These are phyloP conservation scores for Venustampulla echinocandica DNA, from an alignment of 495 filamentous ascomycete species.

Conservation along the genomic window DNA sequence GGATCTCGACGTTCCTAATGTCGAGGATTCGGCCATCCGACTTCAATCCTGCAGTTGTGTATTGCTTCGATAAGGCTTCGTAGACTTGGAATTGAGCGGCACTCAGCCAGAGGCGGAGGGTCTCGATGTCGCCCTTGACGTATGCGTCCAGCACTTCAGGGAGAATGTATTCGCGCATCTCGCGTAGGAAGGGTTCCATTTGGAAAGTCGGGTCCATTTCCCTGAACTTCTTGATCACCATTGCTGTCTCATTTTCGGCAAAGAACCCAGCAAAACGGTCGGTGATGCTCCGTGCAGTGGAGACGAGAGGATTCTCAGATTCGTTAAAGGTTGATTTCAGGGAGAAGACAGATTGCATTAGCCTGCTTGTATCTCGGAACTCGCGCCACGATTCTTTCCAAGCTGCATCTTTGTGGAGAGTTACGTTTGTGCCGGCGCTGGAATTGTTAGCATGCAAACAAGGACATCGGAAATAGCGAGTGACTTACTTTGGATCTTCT, in stretches of 20 bases:
- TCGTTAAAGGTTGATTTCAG: slow-evolving; percentile 82
- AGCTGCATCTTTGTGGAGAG: slow-evolving; percentile 88
- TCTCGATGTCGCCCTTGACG: slow-evolving; percentile 89
- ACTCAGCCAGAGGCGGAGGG: slow-evolving; percentile 86
- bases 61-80: slow-evolving; percentile 86
- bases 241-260: slow-evolving; percentile 94
- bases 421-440: slow-evolving; percentile 89
- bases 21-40: slow-evolving; percentile 92
- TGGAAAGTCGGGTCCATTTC: slow-evolving; percentile 94
- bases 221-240: slow-evolving; percentile 95
- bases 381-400: slow-evolving; percentile 95
- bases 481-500: slow-evolving; percentile 78
- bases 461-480: background rate
- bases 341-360: slow-evolving; percentile 83
- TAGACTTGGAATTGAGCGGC: slow-evolving; percentile 94
- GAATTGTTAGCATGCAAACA: slow-evolving; percentile 20
- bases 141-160: slow-evolving; percentile 97
- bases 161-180: slow-evolving; percentile 95
- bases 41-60: slow-evolving; percentile 82
- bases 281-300: slow-evolving; percentile 84
- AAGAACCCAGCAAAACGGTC: slow-evolving; percentile 93
- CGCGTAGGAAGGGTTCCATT: slow-evolving; percentile 83
- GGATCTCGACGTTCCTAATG: slow-evolving; percentile 85
- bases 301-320: slow-evolving; percentile 92
- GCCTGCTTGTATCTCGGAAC: slow-evolving; percentile 76